A percentile compares a stretch with the other conserved stretches of the same genome.
Evolutionary conservation across 2,329 filamentous ascomycete species (phyloP).

Genomic region (Xylaria digitata): DNA sequence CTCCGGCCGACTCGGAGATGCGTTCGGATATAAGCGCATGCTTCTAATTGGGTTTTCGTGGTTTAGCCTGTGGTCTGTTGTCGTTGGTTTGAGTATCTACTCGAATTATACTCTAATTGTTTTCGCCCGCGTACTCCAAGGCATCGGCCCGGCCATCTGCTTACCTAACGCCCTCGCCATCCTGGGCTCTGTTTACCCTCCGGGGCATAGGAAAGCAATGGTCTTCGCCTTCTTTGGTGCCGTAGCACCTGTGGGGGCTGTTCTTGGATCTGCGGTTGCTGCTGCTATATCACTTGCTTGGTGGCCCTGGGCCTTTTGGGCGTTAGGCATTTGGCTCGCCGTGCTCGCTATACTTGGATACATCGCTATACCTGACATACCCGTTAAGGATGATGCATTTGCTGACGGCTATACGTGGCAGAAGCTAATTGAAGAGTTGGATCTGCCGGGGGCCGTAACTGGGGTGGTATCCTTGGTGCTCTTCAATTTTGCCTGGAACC

Average conservation of each 20-base stretch:
- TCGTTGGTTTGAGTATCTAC: constrained; percentile 58
- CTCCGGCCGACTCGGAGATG: constrained; percentile 60
- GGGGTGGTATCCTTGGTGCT: constrained; percentile 65
- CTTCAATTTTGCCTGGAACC: constrained; percentile 70
- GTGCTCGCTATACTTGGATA: constrained; percentile 39
- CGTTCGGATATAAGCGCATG: constrained; percentile 61
- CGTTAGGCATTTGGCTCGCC: constrained; percentile 41
- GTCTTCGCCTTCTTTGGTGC: constrained; percentile 48
- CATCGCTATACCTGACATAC: constrained; percentile 42
- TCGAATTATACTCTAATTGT: constrained; percentile 49
- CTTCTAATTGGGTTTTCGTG: constrained; percentile 60
- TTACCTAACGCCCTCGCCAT: constrained; percentile 66
- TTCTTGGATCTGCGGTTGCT: constrained; percentile 41
- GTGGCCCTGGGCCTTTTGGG: constrained; percentile 49
- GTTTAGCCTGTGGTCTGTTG: constrained; percentile 59
- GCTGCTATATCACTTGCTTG: constrained; percentile 42
- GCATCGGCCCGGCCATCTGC: constrained; percentile 62
- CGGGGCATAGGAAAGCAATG: constrained; percentile 48
- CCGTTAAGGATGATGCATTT: constrained; percentile 38
- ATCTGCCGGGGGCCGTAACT: constrained; percentile 43
- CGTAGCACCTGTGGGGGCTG: constrained; percentile 44
- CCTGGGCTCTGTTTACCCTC: constrained; percentile 59
- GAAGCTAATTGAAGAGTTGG: constrained; percentile 41
- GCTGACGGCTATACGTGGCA: constrained; percentile 34
- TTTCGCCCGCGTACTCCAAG: constrained; percentile 60